Evolutionary conservation across 2,329 filamentous ascomycete genomes (phyloP), one percentile per base, ranked within the genome.

Genomic region (Neofusicoccum sp.): DNA sequence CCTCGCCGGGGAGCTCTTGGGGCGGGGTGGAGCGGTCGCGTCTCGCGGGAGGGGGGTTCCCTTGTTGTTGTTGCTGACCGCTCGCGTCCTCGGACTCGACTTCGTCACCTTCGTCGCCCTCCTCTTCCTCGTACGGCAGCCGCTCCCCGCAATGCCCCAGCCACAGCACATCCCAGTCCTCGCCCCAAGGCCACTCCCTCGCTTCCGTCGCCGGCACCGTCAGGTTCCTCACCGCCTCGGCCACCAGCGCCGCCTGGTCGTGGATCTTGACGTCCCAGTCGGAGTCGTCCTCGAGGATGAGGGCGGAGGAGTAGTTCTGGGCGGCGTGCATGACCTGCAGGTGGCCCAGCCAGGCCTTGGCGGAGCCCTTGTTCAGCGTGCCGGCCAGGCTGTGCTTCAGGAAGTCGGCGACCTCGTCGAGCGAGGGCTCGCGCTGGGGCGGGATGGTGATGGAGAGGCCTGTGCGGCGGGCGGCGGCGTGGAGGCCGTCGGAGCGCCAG

Each of bases 201-300:
- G 40, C 30, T 6, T 33, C 47, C 1, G 41, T 44, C 14, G 33
- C 9, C 14, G 59, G 48, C 5, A 40, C 38, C 3, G 59, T 56
- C 9, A 61, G 49, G n/a, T 61, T 57, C 1, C 59, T 26, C 26
- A 61, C 40, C 12, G 59, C 48, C 24, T 43, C 49, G 2, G 49
- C 49, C 3, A 61, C 45, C 26, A 40, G n/a, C 26, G n/a, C 43
- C 9, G 49, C 51, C 31, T 61, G 59, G 7, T 36, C 26, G 41
- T 61, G 59, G 12, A 61, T 58, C 6, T 9, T 14, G 7, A 64
- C 40, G 41, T 63, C 61, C 63, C 63, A 64, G 53, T 64, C 63
- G 6, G 49, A 36, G 28, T 64, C 63, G 34, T 64, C 63, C 26
- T 64, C 63, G 6, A 64, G 8, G n/a, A 64, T 58, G 4, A 64